phyloP scores from a whole-genome alignment of 2,329 filamentous ascomycete species.

The Epichloe elymi region DNA sequence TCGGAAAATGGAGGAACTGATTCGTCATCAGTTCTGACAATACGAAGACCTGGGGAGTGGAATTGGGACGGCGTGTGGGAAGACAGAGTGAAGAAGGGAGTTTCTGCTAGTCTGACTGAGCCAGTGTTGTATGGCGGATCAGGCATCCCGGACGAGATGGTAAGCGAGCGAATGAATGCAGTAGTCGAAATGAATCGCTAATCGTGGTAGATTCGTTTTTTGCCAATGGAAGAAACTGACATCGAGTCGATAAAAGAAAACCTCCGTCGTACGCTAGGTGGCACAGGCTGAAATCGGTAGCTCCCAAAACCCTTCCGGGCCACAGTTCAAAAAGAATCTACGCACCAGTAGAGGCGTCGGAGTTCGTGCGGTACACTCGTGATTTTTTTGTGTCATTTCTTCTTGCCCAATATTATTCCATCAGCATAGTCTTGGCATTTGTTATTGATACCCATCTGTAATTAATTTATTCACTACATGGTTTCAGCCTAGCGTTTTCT shows the following conservation, averaged over 20 bases:
- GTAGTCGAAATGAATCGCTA: constrained; percentile 5
- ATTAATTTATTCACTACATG: background rate
- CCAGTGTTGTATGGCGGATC: constrained; percentile 60
- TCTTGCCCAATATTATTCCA: background rate
- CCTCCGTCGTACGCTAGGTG: constrained; percentile 36
- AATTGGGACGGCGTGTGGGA: constrained; percentile 98
- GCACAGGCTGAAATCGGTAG: constrained; percentile 11
- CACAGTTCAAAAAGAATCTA: too few species aligned
- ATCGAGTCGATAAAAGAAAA: constrained; percentile 46
- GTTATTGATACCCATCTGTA: constrained; percentile 3
- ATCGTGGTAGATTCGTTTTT: constrained; percentile 46
- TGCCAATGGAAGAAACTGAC: constrained; percentile 47
- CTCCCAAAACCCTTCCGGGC: background rate
- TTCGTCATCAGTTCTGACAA: constrained; percentile 3
- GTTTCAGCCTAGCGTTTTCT: background rate
- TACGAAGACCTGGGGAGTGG: constrained; percentile 60
- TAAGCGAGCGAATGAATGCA: constrained; percentile 28
- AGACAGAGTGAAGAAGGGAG: constrained; percentile 67
- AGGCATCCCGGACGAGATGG: constrained; percentile 54
- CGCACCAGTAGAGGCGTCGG: too few species aligned
- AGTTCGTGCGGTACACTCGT: background rate
- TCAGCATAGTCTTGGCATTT: constrained; percentile 1
- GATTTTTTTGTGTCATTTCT: background rate
- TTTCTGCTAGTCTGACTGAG: constrained; percentile 67
- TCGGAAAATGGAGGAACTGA: background rate